phyloP scores from a whole-genome alignment of 2,329 filamentous ascomycete species.

The Pseudogymnoascus sp. region DNA sequence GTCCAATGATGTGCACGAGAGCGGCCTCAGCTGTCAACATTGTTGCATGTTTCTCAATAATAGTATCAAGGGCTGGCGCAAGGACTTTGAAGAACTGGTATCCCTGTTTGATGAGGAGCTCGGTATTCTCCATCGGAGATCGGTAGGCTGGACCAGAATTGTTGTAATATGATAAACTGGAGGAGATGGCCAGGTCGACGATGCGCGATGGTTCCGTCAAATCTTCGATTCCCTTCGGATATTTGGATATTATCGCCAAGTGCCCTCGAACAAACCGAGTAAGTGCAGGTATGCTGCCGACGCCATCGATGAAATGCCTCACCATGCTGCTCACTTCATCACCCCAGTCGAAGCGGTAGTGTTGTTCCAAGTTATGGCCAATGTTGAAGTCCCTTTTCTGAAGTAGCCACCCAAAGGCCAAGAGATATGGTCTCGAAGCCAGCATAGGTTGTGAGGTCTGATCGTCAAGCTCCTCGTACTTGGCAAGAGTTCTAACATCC shows the following conservation, averaged over 20 bases:
- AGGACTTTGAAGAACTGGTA: conserved; percentile 39
- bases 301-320: conserved; percentile 26
- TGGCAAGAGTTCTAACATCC: conserved; percentile 36
- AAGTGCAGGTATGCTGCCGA: conserved; percentile 39
- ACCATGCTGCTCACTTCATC: conserved; percentile 22
- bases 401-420: conserved; percentile 35
- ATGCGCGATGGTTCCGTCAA: conserved; percentile 24
- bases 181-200: conserved; percentile 17
- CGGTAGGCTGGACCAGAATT: conserved; percentile 15
- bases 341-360: conserved; percentile 35
- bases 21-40: conserved; percentile 42
- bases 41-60: conserved; percentile 51
- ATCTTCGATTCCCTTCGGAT: conserved; percentile 37
- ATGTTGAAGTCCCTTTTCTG: conserved; percentile 31
- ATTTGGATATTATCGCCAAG: conserved; percentile 34
- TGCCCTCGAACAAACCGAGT: conserved; percentile 37
- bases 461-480: conserved; percentile 23
- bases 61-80: conserved; percentile 36
- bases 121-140: conserved; percentile 23
- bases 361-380: conserved; percentile 28
- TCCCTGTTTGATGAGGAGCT: conserved; percentile 33
- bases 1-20: conserved; percentile 31
- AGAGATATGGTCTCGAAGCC: conserved; percentile 40
- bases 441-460: conserved; percentile 32
- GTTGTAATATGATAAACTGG: conserved; percentile 16